phyloP scores from a whole-genome alignment of 768 basidiomycete genomes.

The Pulveroboletus sp. region DNA sequence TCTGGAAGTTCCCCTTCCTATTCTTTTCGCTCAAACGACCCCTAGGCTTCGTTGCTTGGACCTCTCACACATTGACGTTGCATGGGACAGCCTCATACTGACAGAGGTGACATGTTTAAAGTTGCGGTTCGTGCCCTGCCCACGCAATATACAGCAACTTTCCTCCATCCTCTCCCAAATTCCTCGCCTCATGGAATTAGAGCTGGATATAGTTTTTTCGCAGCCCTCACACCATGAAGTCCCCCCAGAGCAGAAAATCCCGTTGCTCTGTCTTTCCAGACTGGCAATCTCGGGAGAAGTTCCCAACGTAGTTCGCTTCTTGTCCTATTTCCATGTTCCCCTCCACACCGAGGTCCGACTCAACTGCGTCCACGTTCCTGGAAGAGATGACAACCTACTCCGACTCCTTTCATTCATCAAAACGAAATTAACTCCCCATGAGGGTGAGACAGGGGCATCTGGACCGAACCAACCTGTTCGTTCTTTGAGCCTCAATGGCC shows the following conservation, averaged over 20 bases:
- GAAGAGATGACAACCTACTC: background rate
- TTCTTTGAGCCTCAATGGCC: no score
- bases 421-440: background rate
- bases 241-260: no score
- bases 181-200: background rate
- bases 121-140: background rate
- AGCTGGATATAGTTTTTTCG: no score
- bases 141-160: background rate
- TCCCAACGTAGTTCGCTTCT: no score
- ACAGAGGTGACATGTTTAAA: background rate
- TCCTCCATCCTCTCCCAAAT: background rate
- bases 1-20: background rate
- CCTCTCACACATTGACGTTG: background rate
- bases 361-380: no score
- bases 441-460: no score
- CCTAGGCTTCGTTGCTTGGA: constrained; percentile 1
- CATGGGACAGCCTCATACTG: background rate
- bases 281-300: no score
- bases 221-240: no score
- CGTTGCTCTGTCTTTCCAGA: no score
- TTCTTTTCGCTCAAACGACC: background rate
- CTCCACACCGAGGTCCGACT: no score
- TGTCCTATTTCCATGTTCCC: no score
- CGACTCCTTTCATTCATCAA: constrained; percentile 3
- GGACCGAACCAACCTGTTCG: no score